A percentile compares a stretch with the other conserved stretches of the same genome.
phyloP scores from a whole-genome alignment of 768 basidiomycete species.

The Russula foetens region DNA sequence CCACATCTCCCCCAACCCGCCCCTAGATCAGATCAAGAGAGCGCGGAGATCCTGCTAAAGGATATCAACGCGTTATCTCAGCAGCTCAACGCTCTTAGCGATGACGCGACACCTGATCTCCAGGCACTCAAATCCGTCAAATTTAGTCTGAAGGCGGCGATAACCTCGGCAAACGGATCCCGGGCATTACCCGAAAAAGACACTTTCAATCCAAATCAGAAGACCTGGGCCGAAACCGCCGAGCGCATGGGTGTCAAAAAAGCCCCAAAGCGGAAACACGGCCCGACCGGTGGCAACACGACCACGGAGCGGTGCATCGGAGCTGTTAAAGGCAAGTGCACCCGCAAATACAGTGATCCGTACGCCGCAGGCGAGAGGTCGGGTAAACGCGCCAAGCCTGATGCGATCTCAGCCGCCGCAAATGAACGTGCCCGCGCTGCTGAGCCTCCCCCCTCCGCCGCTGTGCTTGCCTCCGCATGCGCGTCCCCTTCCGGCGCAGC shows the following conservation, averaged over 20 bases:
- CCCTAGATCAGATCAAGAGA: not conserved
- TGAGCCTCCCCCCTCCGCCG: too few relatives aligned
- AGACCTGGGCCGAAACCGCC: not conserved
- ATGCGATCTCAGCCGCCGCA: not conserved
- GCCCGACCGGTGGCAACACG: too few relatives aligned
- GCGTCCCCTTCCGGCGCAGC: too few relatives aligned
- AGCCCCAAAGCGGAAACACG: not conserved
- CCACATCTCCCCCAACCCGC: not conserved
- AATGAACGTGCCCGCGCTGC: too few relatives aligned
- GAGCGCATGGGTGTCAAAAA: not conserved
- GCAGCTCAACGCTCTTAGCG: not conserved
- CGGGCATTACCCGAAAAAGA: not conserved
- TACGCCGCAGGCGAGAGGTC: not conserved
- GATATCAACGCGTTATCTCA: not conserved
- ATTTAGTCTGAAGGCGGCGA: not conserved
- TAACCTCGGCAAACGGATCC: not conserved
- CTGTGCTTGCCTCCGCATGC: too few relatives aligned
- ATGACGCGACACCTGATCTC: not conserved
- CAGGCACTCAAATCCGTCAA: not conserved
- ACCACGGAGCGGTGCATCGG: not conserved
- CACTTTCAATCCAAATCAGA: not conserved
- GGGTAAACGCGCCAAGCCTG: not conserved
- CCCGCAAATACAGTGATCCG: not conserved
- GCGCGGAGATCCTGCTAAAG: not conserved
- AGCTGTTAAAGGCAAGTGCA: not conserved